These are phyloP conservation scores for Nidula microcarpa DNA, from an alignment of 768 basidiomycete species.

Conservation along the genomic window DNA sequence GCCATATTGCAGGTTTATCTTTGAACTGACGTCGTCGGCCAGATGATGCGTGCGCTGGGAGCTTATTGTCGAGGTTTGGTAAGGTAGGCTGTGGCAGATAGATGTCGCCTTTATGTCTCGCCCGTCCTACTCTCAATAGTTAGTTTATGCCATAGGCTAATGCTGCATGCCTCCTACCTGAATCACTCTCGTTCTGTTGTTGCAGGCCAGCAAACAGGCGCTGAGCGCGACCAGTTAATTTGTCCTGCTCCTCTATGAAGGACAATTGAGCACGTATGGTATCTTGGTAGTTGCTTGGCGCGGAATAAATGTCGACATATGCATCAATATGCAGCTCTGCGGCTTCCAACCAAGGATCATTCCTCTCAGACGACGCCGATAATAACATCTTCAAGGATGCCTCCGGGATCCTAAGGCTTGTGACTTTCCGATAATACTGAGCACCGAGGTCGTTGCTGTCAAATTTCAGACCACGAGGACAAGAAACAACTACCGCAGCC, in stretches of 20 bases:
- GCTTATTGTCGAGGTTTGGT: slow-evolving; percentile 8
- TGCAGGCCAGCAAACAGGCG: slow-evolving; percentile 41
- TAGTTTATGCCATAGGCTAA: background rate
- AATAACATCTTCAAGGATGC: slow-evolving; percentile 49
- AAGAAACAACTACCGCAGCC: slow-evolving; percentile 49
- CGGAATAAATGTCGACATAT: slow-evolving; percentile 66
- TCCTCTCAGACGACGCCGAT: slow-evolving; percentile 29
- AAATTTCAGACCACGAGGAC: slow-evolving; percentile 59
- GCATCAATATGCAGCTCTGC: slow-evolving; percentile 48
- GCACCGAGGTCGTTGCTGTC: slow-evolving; percentile 78
- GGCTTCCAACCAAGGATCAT: slow-evolving; percentile 64
- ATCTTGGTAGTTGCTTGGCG: slow-evolving; percentile 53
- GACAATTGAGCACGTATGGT: slow-evolving; percentile 50
- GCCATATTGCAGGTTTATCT: slow-evolving; percentile 9
- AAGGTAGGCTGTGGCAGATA: background rate
- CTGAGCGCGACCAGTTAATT: slow-evolving; percentile 57
- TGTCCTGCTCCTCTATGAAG: slow-evolving; percentile 74
- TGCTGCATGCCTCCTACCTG: background rate
- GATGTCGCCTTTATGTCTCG: background rate
- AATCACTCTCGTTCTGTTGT: slow-evolving; percentile 3
- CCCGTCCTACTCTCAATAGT: background rate
- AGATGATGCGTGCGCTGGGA: no score
- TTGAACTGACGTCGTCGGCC: no score
- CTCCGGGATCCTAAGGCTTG: slow-evolving; percentile 54
- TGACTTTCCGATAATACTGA: slow-evolving; percentile 59